Evolutionary conservation across 306 rosid species (phyloP), one percentile per base, ranked within the genome.

Genomic region (Lathyrus aphaca): DNA sequence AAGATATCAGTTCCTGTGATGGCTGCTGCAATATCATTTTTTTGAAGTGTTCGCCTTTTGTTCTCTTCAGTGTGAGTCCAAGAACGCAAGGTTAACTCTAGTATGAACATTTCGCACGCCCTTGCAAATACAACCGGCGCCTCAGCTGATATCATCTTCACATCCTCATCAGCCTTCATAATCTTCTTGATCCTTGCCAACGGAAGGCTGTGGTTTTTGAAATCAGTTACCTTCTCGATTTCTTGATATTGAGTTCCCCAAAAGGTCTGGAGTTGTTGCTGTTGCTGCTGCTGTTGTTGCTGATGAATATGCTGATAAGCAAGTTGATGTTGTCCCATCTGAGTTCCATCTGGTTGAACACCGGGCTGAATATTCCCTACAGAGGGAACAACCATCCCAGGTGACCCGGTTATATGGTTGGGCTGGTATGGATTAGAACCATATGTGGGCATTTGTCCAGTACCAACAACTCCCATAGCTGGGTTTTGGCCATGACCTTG

Each of bases 151-250:
- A 86, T 88, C 91, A 86, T 84, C 65, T 87, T 76, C 2, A 88
- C 95, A 82, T 88, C 91, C 84, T 88, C 87, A 54, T 88, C 91
- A 4, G 87, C 95, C 78, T 86, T 88, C 91, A 88, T 88, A 8
- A 86, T 86, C 87, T 88, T 88, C 76, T 84, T 88, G 77, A 88
- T 88, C 80, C 91, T 82, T 53, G 94, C 90, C 60, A 88, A 60
- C 44, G 94, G 94, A 73, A 88, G 94, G 77, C 87, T 85, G 62
- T 88, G 90, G 75, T 88, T 88, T 85, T 88, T 88, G 86, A 86
- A 88, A 82, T 86, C 91, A 18, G 77, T 74, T 12, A 76, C 91
- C 73, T 76, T 83, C 65, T 82, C 87, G 5, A 86, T 86, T 68
- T 88, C 91, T 78, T 82, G 84, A 66, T 73, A 75, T 53, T 88